A percentile compares a stretch with the other conserved stretches of the same genome.
phyloP scores from a whole-genome alignment of 108 stramenopile genomes.

The Pelagomonas calceolata region DNA sequence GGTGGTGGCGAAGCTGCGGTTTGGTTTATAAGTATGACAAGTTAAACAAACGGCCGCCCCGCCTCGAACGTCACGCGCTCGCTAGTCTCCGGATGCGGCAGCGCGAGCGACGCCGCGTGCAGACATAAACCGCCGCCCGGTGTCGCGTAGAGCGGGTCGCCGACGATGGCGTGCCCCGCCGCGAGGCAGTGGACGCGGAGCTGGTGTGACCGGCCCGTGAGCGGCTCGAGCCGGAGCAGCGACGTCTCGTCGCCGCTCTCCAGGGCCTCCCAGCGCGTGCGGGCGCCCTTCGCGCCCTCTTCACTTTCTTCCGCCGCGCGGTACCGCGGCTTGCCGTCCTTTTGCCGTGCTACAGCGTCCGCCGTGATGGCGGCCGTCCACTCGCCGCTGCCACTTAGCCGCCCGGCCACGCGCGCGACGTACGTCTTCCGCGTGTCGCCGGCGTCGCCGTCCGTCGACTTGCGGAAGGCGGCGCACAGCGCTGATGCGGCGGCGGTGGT shows the following conservation, averaged over 20 bases:
- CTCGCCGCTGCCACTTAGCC: neutral
- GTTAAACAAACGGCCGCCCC: neutral
- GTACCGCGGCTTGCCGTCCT: neutral
- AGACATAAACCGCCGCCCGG: neutral
- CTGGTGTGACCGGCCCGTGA: slow-evolving; percentile 15
- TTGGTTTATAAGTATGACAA: too few relatives aligned
- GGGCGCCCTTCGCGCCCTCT: neutral
- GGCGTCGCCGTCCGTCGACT: neutral
- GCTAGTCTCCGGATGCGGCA: neutral
- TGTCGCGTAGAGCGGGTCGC: slow-evolving; percentile 3
- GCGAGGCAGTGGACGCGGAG: slow-evolving; percentile 10
- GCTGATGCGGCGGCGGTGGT: neutral
- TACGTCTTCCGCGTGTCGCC: neutral
- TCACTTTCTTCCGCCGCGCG: neutral
- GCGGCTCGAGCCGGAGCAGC: slow-evolving; percentile 1
- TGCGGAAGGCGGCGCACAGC: neutral
- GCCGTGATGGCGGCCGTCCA: neutral
- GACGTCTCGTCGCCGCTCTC: neutral
- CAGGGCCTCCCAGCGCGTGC: neutral
- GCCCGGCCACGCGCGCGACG: neutral
- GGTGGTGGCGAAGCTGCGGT: too few relatives aligned
- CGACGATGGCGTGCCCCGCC: slow-evolving; percentile 9
- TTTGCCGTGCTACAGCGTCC: neutral
- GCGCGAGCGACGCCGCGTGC: neutral
- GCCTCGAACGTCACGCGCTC: neutral